Evolutionary conservation across 352 stramenopile genomes (phyloP).

Genomic region (Pythium pyrilobum): DNA sequence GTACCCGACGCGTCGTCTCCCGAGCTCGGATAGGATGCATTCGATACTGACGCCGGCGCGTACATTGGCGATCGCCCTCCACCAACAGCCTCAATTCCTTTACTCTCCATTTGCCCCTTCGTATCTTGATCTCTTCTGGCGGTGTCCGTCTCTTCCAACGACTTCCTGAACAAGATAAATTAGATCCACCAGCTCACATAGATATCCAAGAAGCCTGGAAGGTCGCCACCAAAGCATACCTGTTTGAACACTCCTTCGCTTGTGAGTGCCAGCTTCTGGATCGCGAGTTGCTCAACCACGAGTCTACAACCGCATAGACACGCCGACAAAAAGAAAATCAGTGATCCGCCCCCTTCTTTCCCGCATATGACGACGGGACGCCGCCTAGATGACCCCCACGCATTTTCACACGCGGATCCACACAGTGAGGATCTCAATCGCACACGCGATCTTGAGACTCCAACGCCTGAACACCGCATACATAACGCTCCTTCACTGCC

Average conservation of each 20-base stretch:
- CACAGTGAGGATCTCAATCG: no score
- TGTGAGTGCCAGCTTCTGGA: not conserved
- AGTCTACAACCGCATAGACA: constrained; percentile 8
- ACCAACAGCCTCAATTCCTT: not conserved
- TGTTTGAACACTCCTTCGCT: not conserved
- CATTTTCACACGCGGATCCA: no score
- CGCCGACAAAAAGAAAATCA: not conserved
- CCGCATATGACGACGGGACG: not conserved
- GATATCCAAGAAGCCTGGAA: no score
- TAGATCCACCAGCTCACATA: no score
- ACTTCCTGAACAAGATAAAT: no score
- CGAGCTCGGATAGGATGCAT: not conserved
- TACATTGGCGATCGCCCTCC: no score
- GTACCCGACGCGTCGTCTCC: constrained; percentile 17
- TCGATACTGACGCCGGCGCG: not conserved
- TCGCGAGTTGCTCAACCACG: not conserved
- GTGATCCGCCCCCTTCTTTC: not conserved
- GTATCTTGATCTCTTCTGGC: no score
- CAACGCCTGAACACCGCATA: no score
- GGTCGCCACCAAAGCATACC: not conserved
- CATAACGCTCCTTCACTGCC: not conserved
- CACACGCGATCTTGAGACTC: no score
- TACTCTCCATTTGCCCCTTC: not conserved
- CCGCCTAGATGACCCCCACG: no score
- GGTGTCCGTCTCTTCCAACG: no score